Conservation (phyloP, 441 rosid species). For the Syzygium syzygioides region DNA sequence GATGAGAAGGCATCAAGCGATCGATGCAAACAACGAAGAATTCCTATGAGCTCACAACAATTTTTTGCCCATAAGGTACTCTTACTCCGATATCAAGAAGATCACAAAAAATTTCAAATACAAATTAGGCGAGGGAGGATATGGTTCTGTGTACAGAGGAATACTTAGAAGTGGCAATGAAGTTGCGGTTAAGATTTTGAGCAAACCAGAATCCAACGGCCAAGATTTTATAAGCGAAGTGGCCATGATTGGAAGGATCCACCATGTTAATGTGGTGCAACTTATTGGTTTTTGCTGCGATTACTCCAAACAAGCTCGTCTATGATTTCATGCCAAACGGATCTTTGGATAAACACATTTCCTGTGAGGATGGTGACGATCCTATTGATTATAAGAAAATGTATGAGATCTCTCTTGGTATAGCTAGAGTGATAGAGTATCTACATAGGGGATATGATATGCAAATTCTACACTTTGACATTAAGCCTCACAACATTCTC, state of each 20-base stretch:
- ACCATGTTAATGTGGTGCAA: neutral
- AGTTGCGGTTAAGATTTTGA: neutral
- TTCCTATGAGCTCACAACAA: neutral
- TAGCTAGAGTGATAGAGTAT: neutral
- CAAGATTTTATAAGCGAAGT: neutral
- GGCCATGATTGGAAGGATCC: neutral
- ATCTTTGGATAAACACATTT: neutral
- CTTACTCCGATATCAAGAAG: neutral
- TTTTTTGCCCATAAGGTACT: neutral
- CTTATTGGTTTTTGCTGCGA: neutral
- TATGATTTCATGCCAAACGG: neutral
- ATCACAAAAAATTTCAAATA: neutral
- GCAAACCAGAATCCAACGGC: neutral
- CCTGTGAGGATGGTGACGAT: neutral
- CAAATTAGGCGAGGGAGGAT: neutral
- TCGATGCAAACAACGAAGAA: accelerated
- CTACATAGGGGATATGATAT: neutral
- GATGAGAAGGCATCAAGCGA: neutral
- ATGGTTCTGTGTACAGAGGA: neutral
- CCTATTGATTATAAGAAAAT: neutral
- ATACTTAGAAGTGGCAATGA: neutral
- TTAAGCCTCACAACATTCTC: neutral
- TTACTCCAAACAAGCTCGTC: neutral
- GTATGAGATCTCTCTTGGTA: neutral
- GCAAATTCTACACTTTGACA: neutral